Conservation (phyloP, 225 moss, liverwort and hornwort species). For the Pseudisothecium myosuroides region DNA sequence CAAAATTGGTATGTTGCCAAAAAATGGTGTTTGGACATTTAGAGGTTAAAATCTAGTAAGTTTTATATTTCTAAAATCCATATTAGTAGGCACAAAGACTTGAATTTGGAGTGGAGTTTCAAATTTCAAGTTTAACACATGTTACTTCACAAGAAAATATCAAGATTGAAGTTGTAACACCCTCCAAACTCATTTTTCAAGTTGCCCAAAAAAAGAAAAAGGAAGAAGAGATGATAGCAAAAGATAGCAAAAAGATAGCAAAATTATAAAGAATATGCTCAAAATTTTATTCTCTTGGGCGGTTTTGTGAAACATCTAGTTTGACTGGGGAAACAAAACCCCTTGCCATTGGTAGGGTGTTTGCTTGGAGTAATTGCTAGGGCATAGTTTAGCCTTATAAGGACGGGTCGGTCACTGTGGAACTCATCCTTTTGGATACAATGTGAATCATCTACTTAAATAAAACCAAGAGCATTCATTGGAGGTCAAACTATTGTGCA, state of each 20-base stretch:
- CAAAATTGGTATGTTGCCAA: too few species aligned
- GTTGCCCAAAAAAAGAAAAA: background rate
- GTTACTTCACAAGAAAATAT: too few species aligned
- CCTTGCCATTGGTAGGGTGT: too few species aligned
- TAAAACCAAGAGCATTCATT: background rate
- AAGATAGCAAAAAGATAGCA: background rate
- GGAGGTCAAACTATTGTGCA: background rate
- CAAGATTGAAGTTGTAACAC: background rate
- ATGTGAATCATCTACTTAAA: too few species aligned
- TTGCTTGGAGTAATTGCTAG: background rate
- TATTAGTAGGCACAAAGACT: too few species aligned
- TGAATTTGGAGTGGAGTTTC: too few species aligned
- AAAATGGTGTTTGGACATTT: too few species aligned
- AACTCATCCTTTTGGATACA: too few species aligned
- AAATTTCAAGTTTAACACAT: too few species aligned
- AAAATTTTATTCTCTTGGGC: background rate
- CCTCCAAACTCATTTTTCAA: background rate
- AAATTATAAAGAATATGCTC: background rate
- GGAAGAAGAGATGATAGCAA: background rate
- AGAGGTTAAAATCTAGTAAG: too few species aligned
- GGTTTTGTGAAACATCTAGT: background rate
- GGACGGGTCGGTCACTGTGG: accelerated
- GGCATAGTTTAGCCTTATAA: background rate
- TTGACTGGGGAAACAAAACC: background rate
- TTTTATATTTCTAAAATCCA: too few species aligned